These are phyloP conservation scores for Exophiala sp. DNA, from an alignment of 2,329 filamentous ascomycete species.

Conservation along the genomic window DNA sequence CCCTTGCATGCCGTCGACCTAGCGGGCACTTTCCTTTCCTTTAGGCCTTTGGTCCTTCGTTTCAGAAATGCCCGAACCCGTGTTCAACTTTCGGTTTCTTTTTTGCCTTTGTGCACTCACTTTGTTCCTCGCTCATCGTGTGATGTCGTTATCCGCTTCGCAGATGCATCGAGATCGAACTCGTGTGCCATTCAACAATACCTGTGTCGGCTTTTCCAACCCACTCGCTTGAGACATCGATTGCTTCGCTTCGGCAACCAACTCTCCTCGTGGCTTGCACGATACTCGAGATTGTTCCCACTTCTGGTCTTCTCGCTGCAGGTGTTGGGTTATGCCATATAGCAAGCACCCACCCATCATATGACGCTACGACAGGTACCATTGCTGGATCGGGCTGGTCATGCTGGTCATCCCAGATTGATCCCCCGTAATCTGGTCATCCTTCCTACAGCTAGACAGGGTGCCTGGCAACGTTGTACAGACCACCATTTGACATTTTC, in stretches of 20 bases:
- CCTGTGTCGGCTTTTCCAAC: not conserved
- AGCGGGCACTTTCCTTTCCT: not conserved
- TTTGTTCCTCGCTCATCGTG: constrained; percentile 3
- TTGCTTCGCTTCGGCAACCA: not conserved
- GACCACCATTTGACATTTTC: not conserved
- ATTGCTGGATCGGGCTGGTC: not conserved
- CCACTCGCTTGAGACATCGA: constrained; percentile 6
- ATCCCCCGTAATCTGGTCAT: not conserved
- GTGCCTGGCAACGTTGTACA: not conserved
- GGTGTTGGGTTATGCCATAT: not conserved
- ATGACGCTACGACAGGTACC: not conserved
- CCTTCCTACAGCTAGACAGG: not conserved
- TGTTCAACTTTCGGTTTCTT: not conserved
- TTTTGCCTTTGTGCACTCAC: not conserved
- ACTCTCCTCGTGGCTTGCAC: not conserved
- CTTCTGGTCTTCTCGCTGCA: not conserved
- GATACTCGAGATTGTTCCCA: constrained; percentile 12
- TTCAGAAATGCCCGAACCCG: not conserved
- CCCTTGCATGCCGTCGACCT: not conserved
- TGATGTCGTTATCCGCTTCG: not conserved
- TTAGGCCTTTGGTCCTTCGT: not conserved
- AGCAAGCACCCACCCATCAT: not conserved
- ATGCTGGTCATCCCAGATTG: not conserved
- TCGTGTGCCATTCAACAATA: not conserved
- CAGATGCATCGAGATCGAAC: not conserved